A percentile compares a stretch with the other conserved stretches of the same genome.
These are phyloP conservation scores for Sordariomycetes sp. DNA, from an alignment of 2,329 filamentous ascomycete genomes.

Conservation along the genomic window DNA sequence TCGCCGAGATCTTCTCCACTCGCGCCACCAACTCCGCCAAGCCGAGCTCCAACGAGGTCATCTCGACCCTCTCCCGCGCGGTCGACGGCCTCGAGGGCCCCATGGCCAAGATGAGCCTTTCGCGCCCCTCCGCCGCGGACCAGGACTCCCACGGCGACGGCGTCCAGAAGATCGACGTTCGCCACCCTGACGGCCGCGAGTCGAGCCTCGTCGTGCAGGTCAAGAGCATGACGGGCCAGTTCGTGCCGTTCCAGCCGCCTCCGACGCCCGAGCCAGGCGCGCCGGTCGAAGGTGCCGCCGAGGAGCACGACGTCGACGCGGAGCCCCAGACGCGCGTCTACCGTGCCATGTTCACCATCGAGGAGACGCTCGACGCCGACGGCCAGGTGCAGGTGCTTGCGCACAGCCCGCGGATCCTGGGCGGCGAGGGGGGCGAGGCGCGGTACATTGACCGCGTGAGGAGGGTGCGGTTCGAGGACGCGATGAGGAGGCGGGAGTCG, in stretches of 20 bases:
- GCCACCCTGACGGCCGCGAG: conserved; percentile 41
- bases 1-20: conserved; percentile 69
- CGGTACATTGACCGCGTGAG: conserved; percentile 58
- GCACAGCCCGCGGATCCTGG: conserved; percentile 44
- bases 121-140: conserved; percentile 18
- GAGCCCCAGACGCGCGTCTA: conserved; percentile 40
- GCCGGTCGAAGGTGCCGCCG: conserved; percentile 15
- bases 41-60: conserved; percentile 40
- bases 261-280: conserved; percentile 45
- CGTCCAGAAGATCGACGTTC: conserved; percentile 35
- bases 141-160: conserved; percentile 29
- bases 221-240: conserved; percentile 54
- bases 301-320: conserved; percentile 13
- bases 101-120: conserved; percentile 38
- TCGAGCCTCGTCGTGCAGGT: conserved; percentile 52
- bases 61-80: conserved; percentile 50
- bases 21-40: conserved; percentile 30
- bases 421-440: conserved; percentile 26
- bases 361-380: conserved; percentile 47
- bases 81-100: conserved; percentile 46
- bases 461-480: conserved; percentile 46
- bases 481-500: conserved; percentile 29
- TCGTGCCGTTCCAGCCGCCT: conserved; percentile 76
- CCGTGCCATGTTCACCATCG: conserved; percentile 53
- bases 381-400: conserved; percentile 48